Conservation (phyloP, 441 rosid species). For the Theobroma grandiflorum region DNA sequence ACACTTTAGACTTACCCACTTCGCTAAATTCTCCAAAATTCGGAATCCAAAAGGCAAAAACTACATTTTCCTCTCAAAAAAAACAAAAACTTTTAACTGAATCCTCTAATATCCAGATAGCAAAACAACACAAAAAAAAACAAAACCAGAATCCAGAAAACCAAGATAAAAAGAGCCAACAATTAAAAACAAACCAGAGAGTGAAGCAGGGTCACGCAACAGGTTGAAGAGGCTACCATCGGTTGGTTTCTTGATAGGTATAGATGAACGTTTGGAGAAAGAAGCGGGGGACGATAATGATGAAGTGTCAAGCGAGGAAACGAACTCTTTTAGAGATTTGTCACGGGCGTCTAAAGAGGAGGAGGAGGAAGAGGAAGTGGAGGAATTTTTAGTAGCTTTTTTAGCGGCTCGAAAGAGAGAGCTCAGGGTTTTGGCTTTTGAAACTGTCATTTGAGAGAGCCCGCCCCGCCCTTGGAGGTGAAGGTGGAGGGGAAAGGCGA, state of each 20-base stretch:
- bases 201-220: constrained; percentile 19
- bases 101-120: constrained; percentile 1
- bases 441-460: constrained; percentile 31
- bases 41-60: not conserved
- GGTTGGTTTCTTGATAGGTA: not conserved
- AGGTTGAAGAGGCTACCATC: not conserved
- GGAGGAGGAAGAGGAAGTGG: not conserved
- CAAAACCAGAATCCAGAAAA: constrained; percentile 20
- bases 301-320: constrained; percentile 29
- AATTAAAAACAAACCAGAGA: constrained; percentile 25
- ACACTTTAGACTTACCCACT: not conserved
- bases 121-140: constrained; percentile 3
- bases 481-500: not conserved
- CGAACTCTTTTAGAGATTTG: constrained; percentile 22
- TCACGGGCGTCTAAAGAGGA: constrained; percentile 19
- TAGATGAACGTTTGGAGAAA: constrained; percentile 1
- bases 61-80: not conserved
- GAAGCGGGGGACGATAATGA: constrained; percentile 4
- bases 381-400: not conserved
- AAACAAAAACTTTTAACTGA: not conserved
- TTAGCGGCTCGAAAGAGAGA: constrained; percentile 31
- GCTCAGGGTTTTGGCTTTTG: constrained; percentile 31
- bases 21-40: not conserved
- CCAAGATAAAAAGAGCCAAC: not conserved
- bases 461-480: not conserved